These are phyloP conservation scores for Aurifilum marmelostoma DNA, from an alignment of 2,329 filamentous ascomycete species.

Conservation along the genomic window DNA sequence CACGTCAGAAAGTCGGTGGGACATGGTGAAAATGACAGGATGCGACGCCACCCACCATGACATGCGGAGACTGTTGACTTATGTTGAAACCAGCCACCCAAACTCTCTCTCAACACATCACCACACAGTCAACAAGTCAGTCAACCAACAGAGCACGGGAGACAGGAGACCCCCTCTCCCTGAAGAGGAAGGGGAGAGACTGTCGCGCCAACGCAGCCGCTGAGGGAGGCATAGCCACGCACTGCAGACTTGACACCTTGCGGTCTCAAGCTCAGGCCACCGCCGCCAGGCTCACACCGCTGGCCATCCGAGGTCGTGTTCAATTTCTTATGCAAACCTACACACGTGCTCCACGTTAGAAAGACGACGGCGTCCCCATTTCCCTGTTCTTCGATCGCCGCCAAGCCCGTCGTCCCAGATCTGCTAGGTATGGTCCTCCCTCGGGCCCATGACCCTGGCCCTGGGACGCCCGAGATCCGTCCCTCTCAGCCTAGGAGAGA, in stretches of 20 bases:
- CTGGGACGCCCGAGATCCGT: conserved; percentile 1
- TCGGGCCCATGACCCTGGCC: conserved; percentile 8
- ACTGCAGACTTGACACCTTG: not conserved
- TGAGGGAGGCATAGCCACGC: not conserved
- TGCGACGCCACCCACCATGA: conserved; percentile 2
- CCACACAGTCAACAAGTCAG: not conserved
- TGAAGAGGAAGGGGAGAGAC: not conserved
- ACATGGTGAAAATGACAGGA: not conserved
- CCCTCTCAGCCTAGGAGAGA: not conserved
- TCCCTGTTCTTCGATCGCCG: conserved; percentile 10
- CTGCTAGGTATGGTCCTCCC: not conserved
- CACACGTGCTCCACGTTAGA: not conserved
- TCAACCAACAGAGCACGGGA: not conserved
- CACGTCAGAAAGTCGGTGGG: conserved; percentile 12
- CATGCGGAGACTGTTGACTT: conserved; percentile 2
- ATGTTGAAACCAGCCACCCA: conserved; percentile 4
- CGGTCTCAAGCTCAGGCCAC: not conserved
- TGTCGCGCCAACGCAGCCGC: not conserved
- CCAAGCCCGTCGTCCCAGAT: conserved; percentile 8
- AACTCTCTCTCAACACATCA: not conserved
- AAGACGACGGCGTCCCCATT: not conserved
- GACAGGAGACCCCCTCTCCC: not conserved
- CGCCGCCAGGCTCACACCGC: not conserved
- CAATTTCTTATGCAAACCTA: not conserved
- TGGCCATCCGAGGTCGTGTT: not conserved